phyloP scores from a whole-genome alignment of 208 protist species.

The Herpetomonas muscarum region DNA sequence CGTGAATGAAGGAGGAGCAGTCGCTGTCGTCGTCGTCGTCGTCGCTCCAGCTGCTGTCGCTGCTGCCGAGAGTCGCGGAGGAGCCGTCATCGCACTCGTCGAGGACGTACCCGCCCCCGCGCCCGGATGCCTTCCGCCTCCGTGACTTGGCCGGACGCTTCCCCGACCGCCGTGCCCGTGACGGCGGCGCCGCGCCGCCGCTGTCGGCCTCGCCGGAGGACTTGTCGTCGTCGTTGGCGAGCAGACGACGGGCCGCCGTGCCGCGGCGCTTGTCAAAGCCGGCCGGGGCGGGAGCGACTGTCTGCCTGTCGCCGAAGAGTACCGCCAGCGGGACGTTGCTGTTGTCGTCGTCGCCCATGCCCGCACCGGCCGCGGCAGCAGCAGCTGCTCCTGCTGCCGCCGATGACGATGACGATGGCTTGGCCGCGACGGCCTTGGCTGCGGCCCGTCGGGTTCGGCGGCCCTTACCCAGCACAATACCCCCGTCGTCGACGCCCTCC shows the following conservation, averaged over 20 bases:
- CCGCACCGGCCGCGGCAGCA: too few species aligned
- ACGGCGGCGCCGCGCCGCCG: neutral
- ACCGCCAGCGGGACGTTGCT: too few species aligned
- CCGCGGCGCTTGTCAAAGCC: too few species aligned
- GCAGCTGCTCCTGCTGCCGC: too few species aligned
- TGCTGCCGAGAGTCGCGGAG: conserved; percentile 2
- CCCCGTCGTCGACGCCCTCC: neutral
- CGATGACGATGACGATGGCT: too few species aligned
- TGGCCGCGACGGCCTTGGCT: neutral
- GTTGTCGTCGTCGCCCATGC: too few species aligned
- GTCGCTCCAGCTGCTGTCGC: neutral
- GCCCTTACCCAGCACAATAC: too few species aligned
- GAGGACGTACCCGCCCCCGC: conserved; percentile 24
- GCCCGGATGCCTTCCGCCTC: neutral
- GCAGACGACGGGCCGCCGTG: too few species aligned
- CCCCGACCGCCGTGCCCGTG: too few species aligned
- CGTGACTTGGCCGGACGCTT: too few species aligned
- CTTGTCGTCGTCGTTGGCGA: neutral
- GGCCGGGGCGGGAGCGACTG: too few species aligned
- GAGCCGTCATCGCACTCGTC: conserved; percentile 12
- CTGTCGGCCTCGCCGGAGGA: neutral
- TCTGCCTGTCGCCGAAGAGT: too few species aligned
- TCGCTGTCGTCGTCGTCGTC: conserved; percentile 9
- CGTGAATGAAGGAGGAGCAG: conserved; percentile 15
- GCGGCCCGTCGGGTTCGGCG: neutral